phyloP scores from a whole-genome alignment of 164 flowering plant species.

The Liriodendron chinense region DNA sequence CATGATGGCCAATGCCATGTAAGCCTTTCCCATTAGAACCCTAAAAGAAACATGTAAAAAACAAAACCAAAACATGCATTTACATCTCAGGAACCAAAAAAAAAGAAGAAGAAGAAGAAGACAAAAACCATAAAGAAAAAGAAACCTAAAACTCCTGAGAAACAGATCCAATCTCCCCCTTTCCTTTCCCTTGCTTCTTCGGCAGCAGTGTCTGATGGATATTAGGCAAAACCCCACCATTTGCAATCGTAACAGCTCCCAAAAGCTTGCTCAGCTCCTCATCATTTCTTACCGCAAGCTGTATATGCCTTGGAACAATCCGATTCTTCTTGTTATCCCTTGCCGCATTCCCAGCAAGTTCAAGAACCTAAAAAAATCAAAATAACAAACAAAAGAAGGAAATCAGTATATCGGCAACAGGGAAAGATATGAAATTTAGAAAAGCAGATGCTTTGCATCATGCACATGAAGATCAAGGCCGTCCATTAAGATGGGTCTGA shows the following conservation, averaged over 20 bases:
- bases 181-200: conserved; percentile 48
- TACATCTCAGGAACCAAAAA: neutral
- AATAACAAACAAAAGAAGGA: neutral
- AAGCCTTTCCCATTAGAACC: neutral
- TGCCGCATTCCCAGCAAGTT: conserved; percentile 70
- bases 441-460: neutral
- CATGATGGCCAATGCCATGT: neutral
- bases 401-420: neutral
- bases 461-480: neutral
- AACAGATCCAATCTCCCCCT: conserved; percentile 54
- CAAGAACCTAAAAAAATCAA: conserved; percentile 42
- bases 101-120: neutral
- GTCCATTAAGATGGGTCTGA: neutral
- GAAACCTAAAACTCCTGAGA: conserved; percentile 53
- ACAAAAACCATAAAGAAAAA: neutral
- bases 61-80: neutral
- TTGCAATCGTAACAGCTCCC: conserved; percentile 61
- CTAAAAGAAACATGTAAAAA: no score
- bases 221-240: conserved; percentile 61
- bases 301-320: conserved; percentile 70
- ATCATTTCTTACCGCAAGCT: conserved; percentile 69
- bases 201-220: conserved; percentile 60
- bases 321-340: conserved; percentile 71
- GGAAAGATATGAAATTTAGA: neutral
- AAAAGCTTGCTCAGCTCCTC: conserved; percentile 63